A percentile compares a stretch with the other conserved stretches of the same genome.
phyloP scores from a whole-genome alignment of 495 filamentous ascomycete species.

The Lentithecium fluviatile region DNA sequence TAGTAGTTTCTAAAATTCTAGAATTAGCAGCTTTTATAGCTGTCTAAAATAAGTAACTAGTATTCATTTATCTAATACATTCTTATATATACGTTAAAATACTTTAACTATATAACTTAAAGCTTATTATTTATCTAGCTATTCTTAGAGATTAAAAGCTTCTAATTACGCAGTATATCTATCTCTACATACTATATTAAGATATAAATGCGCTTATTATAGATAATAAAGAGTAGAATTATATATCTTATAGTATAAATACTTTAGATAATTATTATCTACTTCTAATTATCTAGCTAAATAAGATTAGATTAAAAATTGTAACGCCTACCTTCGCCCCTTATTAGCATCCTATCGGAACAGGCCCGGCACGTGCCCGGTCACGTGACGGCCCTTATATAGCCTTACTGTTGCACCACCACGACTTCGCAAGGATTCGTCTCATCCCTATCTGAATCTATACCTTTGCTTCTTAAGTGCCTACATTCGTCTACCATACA shows the following conservation, averaged over 20 bases:
- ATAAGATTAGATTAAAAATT: too few relatives aligned
- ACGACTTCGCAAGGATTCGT: too few relatives aligned
- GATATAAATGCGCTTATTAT: constrained; percentile 33
- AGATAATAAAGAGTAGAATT: constrained; percentile 38
- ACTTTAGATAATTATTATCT: constrained; percentile 14
- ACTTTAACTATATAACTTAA: constrained; percentile 15
- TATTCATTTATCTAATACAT: constrained; percentile 8
- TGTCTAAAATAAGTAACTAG: constrained; percentile 41
- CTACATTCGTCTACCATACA: too few relatives aligned
- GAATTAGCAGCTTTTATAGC: constrained; percentile 31
- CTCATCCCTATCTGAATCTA: too few relatives aligned
- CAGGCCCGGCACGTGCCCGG: too few relatives aligned
- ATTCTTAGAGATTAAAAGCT: constrained; percentile 17
- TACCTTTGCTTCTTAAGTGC: too few relatives aligned
- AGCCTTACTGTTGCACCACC: too few relatives aligned
- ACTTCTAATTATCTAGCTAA: too few relatives aligned
- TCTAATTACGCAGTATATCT: constrained; percentile 25
- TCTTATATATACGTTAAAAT: constrained; percentile 26
- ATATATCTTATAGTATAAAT: constrained; percentile 19
- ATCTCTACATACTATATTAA: constrained; percentile 40
- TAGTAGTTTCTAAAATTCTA: constrained; percentile 36
- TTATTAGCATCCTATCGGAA: too few relatives aligned
- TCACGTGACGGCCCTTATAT: too few relatives aligned
- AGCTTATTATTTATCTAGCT: constrained; percentile 30
- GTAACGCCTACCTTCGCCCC: too few relatives aligned